These are phyloP conservation scores for Leccinum olivaceopallidum DNA, from an alignment of 768 basidiomycete genomes.

Conservation along the genomic window DNA sequence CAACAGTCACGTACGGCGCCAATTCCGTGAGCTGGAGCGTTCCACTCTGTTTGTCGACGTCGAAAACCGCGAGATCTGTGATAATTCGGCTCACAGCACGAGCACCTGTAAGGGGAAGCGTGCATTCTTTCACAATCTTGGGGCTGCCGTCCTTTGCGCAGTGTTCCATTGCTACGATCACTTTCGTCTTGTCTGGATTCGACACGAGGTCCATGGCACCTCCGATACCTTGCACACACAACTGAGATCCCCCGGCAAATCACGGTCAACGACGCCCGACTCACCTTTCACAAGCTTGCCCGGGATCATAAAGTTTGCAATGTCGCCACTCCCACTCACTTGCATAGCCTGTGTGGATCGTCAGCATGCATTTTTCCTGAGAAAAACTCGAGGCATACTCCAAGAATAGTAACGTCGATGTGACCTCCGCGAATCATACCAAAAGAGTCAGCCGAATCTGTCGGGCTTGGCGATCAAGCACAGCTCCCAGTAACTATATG, in stretches of 20 bases:
- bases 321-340: slow-evolving; percentile 89
- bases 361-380: slow-evolving; percentile 7
- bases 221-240: slow-evolving; percentile 66
- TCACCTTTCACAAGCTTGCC: slow-evolving; percentile 86
- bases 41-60: slow-evolving; percentile 73
- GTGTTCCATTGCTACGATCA: slow-evolving; percentile 88
- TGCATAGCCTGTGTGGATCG: slow-evolving; percentile 75
- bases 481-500: not conserved
- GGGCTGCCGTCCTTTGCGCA: slow-evolving; percentile 83
- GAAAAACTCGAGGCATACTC: slow-evolving; percentile 37
- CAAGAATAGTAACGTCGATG: slow-evolving; percentile 82
- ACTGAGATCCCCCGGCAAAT: slow-evolving; percentile 7
- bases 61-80: slow-evolving; percentile 88
- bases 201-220: slow-evolving; percentile 97
- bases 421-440: slow-evolving; percentile 97
- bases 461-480: slow-evolving; percentile 24
- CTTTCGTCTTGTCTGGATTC: slow-evolving; percentile 91
- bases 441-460: slow-evolving; percentile 86
- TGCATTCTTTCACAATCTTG: slow-evolving; percentile 80
- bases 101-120: slow-evolving; percentile 83
- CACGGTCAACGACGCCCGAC: slow-evolving; percentile 47
- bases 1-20: slow-evolving; percentile 74
- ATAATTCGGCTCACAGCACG: slow-evolving; percentile 85
- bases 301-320: slow-evolving; percentile 98
- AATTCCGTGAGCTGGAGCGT: slow-evolving; percentile 72